Evolutionary conservation across 345 rosid genomes (phyloP), one percentile per base, ranked within the genome.

Genomic region (Balakata baccata): DNA sequence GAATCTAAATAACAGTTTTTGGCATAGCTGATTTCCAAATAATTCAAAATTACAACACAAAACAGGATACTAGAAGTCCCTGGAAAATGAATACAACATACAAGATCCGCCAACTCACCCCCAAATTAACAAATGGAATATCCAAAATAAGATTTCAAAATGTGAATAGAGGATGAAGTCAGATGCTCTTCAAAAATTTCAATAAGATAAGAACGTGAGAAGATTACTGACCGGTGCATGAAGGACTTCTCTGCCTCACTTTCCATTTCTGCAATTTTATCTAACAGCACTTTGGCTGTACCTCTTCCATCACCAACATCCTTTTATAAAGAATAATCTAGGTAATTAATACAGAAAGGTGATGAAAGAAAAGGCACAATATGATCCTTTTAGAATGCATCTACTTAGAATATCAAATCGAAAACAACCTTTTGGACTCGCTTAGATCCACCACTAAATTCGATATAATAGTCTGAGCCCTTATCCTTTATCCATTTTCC

Each of bases 171-270:
- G 25, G 53, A 71, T 16, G 37, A 18, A 41, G 64, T 22, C 11
- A 34, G 5, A 49, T 45, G 22, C 45, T 46, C 17, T 16, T 14
- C 65, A 58, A 41, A 58, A 41, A 47, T 46, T 9, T 4, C 12
- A 45, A 29, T 29, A 29, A 29, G 34, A 29, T 3, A 7, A 16
- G 34, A 63, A 68, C 23, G 29, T 54, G 49, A 23, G 67, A n/a
- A 29, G 34, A 29, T 29, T 20, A 85, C 93, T 79, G 70, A 92
- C 99, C 99, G 85, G 75, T 95, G 99, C 99, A 95, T 92, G 81
- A 95, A 95, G 71, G 98, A 92, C 84, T 95, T 92, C 78, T 95
- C 97, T 46, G 99, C 99, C 81, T 95, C 96, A 72, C 88, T 84
- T 83, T 95, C 99, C 93, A 83, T 52, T 65, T 80, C 82, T 59